phyloP scores from a whole-genome alignment of 2,329 filamentous ascomycete genomes.

The Verticillium zaregamsianum region DNA sequence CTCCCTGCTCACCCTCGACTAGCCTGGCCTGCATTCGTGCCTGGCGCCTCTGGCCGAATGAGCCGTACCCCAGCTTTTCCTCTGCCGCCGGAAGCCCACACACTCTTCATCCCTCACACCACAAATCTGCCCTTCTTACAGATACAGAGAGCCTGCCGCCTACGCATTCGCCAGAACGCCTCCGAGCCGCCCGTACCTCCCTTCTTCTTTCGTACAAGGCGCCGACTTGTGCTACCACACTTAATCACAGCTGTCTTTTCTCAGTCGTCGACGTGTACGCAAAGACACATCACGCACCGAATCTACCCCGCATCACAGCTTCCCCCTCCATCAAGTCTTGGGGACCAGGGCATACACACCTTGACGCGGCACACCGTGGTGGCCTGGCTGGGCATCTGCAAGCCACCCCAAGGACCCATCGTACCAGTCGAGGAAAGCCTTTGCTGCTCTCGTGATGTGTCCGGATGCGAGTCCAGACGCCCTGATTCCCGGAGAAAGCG shows the following conservation, averaged over 20 bases:
- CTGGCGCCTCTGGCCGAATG: neutral
- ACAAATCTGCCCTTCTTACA: neutral
- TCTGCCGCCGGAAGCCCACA: neutral
- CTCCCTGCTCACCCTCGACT: neutral
- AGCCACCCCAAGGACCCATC: constrained; percentile 1
- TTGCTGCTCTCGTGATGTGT: neutral
- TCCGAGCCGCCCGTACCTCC: neutral
- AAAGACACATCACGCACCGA: neutral
- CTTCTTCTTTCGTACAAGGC: neutral
- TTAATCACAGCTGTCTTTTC: neutral
- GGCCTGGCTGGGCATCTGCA: constrained; percentile 1
- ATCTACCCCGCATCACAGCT: constrained; percentile 3
- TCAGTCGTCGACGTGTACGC: neutral
- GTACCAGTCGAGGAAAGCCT: neutral
- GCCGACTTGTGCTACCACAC: neutral
- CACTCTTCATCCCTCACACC: neutral
- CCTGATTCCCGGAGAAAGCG: neutral
- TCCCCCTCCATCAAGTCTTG: neutral
- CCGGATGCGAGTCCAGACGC: neutral
- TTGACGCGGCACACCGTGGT: neutral
- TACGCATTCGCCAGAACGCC: neutral
- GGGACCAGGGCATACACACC: neutral
- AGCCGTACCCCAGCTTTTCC: neutral
- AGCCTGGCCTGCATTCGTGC: neutral
- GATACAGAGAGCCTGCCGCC: neutral